Conservation (phyloP, 768 basidiomycete species). For the Boletus speciosus region DNA sequence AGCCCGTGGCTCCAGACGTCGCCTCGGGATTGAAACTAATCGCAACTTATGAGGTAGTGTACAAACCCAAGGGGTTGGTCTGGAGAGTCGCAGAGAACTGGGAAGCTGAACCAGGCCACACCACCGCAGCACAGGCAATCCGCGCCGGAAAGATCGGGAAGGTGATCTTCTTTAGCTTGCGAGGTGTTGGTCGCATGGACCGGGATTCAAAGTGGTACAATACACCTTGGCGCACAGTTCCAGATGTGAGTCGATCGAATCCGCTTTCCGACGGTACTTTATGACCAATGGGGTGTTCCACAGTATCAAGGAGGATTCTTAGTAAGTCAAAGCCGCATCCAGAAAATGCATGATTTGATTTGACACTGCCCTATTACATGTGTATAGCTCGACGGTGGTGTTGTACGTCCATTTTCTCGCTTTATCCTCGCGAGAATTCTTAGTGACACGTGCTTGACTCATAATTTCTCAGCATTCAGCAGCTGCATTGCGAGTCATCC, state of each 20-base stretch:
- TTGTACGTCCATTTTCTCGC: conserved; percentile 42
- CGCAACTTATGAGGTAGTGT: conserved; percentile 58
- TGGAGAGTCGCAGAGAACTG: conserved; percentile 84
- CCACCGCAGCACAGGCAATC: conserved; percentile 44
- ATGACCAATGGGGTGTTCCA: not conserved
- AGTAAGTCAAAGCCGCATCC: conserved; percentile 41
- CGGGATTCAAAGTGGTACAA: conserved; percentile 72
- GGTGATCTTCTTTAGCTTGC: conserved; percentile 62
- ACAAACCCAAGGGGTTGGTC: conserved; percentile 62
- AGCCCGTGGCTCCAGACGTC: conserved; percentile 77
- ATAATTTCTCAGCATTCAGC: conserved; percentile 54
- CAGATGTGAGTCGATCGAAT: conserved; percentile 53
- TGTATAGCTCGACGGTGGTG: conserved; percentile 70
- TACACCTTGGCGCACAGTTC: conserved; percentile 79
- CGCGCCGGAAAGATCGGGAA: conserved; percentile 65
- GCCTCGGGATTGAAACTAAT: conserved; percentile 61
- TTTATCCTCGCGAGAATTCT: not conserved
- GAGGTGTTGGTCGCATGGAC: conserved; percentile 51
- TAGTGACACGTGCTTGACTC: not conserved
- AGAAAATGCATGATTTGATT: not conserved
- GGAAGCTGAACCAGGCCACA: conserved; percentile 61
- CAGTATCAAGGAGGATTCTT: conserved; percentile 82
- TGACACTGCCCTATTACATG: not conserved
- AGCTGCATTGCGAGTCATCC: conserved; percentile 58
- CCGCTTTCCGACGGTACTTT: not conserved